Evolutionary conservation across 345 rosid species (phyloP).

Genomic region (Citrus sp.): DNA sequence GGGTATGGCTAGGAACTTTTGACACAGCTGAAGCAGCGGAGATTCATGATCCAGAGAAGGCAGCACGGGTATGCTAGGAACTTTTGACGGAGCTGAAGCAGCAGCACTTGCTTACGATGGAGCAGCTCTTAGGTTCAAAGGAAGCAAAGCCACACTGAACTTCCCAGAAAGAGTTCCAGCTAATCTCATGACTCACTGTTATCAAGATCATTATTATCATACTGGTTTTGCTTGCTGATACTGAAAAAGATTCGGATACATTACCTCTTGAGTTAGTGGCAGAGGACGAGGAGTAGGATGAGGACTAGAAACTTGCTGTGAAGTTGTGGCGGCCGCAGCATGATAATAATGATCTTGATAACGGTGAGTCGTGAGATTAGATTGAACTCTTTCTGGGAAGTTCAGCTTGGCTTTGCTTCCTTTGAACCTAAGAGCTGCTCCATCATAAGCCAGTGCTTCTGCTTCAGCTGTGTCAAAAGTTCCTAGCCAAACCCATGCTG

Average conservation of each 20-base stretch:
- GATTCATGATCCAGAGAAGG: too few relatives aligned
- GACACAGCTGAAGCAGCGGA: constrained; percentile 54
- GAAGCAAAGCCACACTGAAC: constrained; percentile 82
- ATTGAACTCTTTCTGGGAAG: constrained; percentile 72
- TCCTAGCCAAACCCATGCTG: constrained; percentile 62
- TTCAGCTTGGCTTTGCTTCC: constrained; percentile 88
- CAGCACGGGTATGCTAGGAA: too few relatives aligned
- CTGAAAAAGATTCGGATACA: constrained; percentile 16
- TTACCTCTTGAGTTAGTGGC: not conserved
- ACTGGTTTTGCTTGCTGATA: constrained; percentile 19
- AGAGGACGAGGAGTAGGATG: constrained; percentile 7
- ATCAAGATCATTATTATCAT: constrained; percentile 19
- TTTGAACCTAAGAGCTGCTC: constrained; percentile 79
- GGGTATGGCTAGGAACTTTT: constrained; percentile 73
- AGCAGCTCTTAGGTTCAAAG: constrained; percentile 82
- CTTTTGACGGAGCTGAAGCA: not conserved
- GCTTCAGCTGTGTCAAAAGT: constrained; percentile 79
- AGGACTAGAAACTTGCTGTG: not conserved
- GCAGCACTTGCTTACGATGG: constrained; percentile 79
- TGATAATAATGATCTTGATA: constrained; percentile 19
- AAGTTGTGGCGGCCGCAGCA: not conserved
- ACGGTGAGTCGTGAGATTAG: constrained; percentile 14
- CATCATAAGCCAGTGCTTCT: constrained; percentile 73
- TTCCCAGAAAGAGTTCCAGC: constrained; percentile 71
- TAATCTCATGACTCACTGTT: constrained; percentile 15